Evolutionary conservation across 805 yeast genomes (phyloP).

Genomic region (Yueomyces sinensis): DNA sequence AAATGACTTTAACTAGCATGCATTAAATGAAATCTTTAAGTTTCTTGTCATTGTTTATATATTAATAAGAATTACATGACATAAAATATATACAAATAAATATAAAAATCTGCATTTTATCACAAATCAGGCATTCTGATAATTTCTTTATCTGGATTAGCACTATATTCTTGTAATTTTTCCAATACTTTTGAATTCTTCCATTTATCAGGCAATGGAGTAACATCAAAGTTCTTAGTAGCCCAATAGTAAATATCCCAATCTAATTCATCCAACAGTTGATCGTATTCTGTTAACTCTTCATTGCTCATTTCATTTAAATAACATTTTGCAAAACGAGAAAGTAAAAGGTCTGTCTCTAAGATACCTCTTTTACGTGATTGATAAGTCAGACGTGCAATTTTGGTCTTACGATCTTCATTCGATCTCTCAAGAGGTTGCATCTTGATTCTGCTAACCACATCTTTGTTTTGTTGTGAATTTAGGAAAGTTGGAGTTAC

Average conservation of each 20-base stretch:
- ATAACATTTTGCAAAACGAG: slow-evolving; percentile 73
- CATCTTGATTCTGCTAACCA: slow-evolving; percentile 42
- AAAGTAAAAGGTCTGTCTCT: slow-evolving; percentile 78
- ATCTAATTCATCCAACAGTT: slow-evolving; percentile 82
- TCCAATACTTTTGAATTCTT: slow-evolving; percentile 48
- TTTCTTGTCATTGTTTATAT: too few relatives aligned
- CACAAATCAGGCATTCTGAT: slow-evolving; percentile 74
- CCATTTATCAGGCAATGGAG: slow-evolving; percentile 86
- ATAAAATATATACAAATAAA: not conserved
- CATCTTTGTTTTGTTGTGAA: too few relatives aligned
- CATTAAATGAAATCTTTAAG: too few relatives aligned
- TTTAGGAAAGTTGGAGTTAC: too few relatives aligned
- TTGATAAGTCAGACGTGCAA: slow-evolving; percentile 85
- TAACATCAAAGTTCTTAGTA: slow-evolving; percentile 64
- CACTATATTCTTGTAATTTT: slow-evolving; percentile 58
- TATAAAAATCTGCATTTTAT: not conserved
- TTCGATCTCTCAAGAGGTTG: slow-evolving; percentile 67
- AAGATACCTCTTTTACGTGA: slow-evolving; percentile 90
- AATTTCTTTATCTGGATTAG: slow-evolving; percentile 56
- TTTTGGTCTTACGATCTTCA: slow-evolving; percentile 59
- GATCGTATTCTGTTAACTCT: slow-evolving; percentile 76
- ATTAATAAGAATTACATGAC: not conserved
- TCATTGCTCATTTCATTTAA: slow-evolving; percentile 42
- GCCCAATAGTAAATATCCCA: slow-evolving; percentile 99
- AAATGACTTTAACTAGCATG: too few relatives aligned